These are phyloP conservation scores for Immersiella caudata DNA, from an alignment of 495 filamentous ascomycete genomes.

Conservation along the genomic window DNA sequence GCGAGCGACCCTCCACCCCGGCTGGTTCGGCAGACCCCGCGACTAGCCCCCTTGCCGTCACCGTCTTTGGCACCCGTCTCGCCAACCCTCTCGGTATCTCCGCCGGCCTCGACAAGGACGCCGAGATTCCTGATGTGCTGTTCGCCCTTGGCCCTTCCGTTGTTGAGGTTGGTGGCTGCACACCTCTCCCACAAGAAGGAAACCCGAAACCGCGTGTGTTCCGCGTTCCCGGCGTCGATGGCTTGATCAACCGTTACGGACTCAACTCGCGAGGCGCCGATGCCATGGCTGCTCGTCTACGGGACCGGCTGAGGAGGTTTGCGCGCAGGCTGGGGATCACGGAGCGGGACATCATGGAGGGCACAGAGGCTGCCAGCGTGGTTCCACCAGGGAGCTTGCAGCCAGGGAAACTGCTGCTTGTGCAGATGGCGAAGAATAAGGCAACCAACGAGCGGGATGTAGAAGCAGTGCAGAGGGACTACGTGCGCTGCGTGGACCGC, in stretches of 20 bases:
- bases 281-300: conserved; percentile 75
- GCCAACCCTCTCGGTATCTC: conserved; percentile 88
- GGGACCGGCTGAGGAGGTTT: conserved; percentile 75
- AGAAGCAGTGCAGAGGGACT: conserved; percentile 79
- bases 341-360: conserved; percentile 73
- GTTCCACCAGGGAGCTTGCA: conserved; percentile 71
- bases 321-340: conserved; percentile 70
- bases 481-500: conserved; percentile 80
- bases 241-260: conserved; percentile 93
- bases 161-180: conserved; percentile 90
- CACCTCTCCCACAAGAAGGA: conserved; percentile 79
- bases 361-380: conserved; percentile 58
- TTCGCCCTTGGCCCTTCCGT: conserved; percentile 79
- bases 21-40: conserved; percentile 19
- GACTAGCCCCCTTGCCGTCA: conserved; percentile 40
- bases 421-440: conserved; percentile 99
- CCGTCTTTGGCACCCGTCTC: conserved; percentile 78
- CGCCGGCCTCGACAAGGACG: conserved; percentile 92
- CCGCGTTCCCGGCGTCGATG: conserved; percentile 76
- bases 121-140: conserved; percentile 78
- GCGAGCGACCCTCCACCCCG: conserved; percentile 60
- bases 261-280: conserved; percentile 91
- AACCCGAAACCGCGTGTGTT: conserved; percentile 89
- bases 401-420: conserved; percentile 74
- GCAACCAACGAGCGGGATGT: conserved; percentile 80